phyloP scores from a whole-genome alignment of 805 yeast genomes.

The Lipomyces yamanashiensis region DNA sequence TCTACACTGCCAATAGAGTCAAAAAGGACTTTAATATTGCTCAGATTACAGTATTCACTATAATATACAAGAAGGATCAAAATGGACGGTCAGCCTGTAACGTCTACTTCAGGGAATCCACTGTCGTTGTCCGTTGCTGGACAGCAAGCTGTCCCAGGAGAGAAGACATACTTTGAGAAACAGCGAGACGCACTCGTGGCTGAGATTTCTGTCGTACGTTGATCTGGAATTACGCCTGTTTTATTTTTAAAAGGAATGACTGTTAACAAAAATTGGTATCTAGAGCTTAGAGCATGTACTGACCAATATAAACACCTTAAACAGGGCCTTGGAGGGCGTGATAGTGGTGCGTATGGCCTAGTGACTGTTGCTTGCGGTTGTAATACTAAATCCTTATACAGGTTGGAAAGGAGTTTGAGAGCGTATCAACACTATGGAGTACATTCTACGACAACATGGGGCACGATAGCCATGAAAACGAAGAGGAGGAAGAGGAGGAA shows the following conservation, averaged over 20 bases:
- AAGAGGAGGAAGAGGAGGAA: slow-evolving; percentile 22
- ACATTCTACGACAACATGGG: slow-evolving; percentile 60
- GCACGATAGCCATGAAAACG: slow-evolving; percentile 25
- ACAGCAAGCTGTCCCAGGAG: not conserved
- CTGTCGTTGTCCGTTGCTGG: not conserved
- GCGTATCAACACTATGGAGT: slow-evolving; percentile 71
- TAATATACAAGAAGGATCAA: not conserved
- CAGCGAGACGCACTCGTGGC: slow-evolving; percentile 63
- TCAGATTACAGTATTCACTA: not conserved
- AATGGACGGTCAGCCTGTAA: slow-evolving; percentile 4
- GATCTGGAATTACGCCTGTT: not conserved
- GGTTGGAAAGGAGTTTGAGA: slow-evolving; percentile 74
- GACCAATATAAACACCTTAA: slow-evolving; percentile 65
- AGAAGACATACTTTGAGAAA: slow-evolving; percentile 55
- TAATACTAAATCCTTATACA: not conserved
- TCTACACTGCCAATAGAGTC: too few species aligned
- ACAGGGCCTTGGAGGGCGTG: slow-evolving; percentile 67
- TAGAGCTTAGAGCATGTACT: slow-evolving; percentile 64
- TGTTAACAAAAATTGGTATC: not conserved
- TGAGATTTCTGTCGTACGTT: slow-evolving; percentile 53
- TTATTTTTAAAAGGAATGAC: not conserved
- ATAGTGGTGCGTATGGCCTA: slow-evolving; percentile 51
- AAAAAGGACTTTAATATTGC: too few species aligned
- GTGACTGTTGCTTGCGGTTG: not conserved
- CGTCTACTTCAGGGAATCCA: not conserved